A percentile compares a stretch with the other conserved stretches of the same genome.
Conservation (phyloP, 306 rosid species). For the Prunus salicina region DNA sequence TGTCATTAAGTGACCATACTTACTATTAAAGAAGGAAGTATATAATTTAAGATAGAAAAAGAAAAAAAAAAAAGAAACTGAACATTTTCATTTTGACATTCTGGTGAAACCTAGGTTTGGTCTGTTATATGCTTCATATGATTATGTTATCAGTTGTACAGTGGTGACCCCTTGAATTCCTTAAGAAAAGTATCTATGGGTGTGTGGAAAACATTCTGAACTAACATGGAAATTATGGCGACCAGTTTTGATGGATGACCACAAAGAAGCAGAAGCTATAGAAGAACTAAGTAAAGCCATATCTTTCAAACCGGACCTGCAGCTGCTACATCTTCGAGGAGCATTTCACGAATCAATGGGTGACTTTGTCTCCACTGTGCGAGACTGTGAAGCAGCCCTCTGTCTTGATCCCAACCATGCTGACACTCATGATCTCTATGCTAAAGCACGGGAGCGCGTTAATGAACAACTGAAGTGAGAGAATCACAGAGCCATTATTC, state of each 20-base stretch:
- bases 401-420: constrained; percentile 70
- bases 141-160: neutral
- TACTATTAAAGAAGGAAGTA: neutral
- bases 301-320: constrained; percentile 71
- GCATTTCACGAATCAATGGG: constrained; percentile 77
- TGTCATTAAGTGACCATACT: neutral
- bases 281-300: constrained; percentile 73
- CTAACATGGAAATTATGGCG: constrained; percentile 36
- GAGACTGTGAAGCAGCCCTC: constrained; percentile 85
- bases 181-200: neutral
- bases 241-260: constrained; percentile 94
- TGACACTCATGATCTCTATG: constrained; percentile 62
- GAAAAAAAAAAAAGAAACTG: too few relatives aligned
- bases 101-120: neutral
- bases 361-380: constrained; percentile 50
- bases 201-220: neutral
- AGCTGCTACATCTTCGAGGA: constrained; percentile 84
- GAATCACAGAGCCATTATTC: constrained; percentile 21
- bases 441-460: constrained; percentile 43
- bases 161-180: constrained; percentile 2
- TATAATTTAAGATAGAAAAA: neutral
- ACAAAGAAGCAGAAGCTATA: constrained; percentile 80
- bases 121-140: constrained; percentile 1
- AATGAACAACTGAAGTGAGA: constrained; percentile 42
- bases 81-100: neutral